These are phyloP conservation scores for Apodospora peruviana DNA, from an alignment of 495 filamentous ascomycete species.

Conservation along the genomic window DNA sequence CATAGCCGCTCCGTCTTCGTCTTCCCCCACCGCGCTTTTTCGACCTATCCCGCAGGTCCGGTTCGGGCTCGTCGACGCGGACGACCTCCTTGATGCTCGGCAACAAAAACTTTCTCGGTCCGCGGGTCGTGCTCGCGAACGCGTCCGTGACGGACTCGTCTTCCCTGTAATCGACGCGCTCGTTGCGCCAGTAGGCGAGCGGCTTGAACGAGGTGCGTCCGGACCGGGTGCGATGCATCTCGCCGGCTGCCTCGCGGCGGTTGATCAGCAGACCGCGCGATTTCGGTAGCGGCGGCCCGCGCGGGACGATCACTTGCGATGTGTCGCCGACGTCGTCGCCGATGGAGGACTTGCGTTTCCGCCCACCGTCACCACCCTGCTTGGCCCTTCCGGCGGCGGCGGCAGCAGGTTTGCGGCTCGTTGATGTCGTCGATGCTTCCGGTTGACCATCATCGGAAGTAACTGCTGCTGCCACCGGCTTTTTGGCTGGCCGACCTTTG, in stretches of 20 bases:
- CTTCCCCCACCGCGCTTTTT: slow-evolving; percentile 2
- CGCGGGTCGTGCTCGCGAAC: slow-evolving; percentile 19
- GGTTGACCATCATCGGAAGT: neutral
- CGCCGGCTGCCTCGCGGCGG: slow-evolving; percentile 54
- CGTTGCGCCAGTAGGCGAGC: slow-evolving; percentile 82
- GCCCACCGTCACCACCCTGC: too few relatives aligned
- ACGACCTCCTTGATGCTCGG: slow-evolving; percentile 69
- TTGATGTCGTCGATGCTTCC: neutral
- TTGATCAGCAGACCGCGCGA: slow-evolving; percentile 63
- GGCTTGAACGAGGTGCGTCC: slow-evolving; percentile 61
- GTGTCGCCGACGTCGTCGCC: slow-evolving; percentile 33
- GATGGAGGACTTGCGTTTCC: slow-evolving; percentile 35
- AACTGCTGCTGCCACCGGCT: neutral
- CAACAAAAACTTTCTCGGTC: slow-evolving; percentile 45
- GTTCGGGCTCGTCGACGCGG: slow-evolving; percentile 58
- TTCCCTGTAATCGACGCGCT: slow-evolving; percentile 62
- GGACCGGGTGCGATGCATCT: slow-evolving; percentile 44
- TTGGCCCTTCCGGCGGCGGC: slow-evolving; percentile 16
- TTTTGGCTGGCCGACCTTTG: neutral
- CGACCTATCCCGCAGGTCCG: neutral
- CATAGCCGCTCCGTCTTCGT: slow-evolving; percentile 14
- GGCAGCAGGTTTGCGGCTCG: slow-evolving; percentile 3
- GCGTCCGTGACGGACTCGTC: slow-evolving; percentile 44
- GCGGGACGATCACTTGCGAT: slow-evolving; percentile 32
- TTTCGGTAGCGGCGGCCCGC: slow-evolving; percentile 48